Evolutionary conservation across 1,139 yeast species (phyloP), one percentile per base, ranked within the genome.

Genomic region (Suhomyces maxii): DNA sequence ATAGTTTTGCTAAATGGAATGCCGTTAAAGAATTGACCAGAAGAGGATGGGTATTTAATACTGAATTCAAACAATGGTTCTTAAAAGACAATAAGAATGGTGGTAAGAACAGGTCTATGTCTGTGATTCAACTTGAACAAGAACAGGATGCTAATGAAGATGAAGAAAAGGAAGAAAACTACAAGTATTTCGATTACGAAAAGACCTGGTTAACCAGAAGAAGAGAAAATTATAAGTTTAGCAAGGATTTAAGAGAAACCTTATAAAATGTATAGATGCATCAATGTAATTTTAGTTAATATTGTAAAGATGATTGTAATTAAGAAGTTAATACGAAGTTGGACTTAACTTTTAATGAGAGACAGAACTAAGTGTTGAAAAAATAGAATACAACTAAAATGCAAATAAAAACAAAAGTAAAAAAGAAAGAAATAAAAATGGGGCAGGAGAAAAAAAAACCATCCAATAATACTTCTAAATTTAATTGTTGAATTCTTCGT

Each of bases 31-130:
- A 93, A 67, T 76, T 93, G 51, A 77, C 82, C 49, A 77, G 76
- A 52, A 80, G 97, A 59, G 90, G 95, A 32, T 93, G 99, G 99
- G 71, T 83, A 44, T 95, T 84, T 70, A 90, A 91, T 66, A 81
- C 77, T 48, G 80, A 81, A 43, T 79, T 84, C 50, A 78, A 84
- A 54, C 90, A 90, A 49, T 95, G 99, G 99, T 89, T 86, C 50
- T 56, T 69, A 52, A 84, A 57, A 76, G 84, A 60, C 80, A 81
- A 59, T 76, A 64, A 56, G 57, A 52, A 48, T n/a, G 58, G 57
- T 3, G 50, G 53, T 31, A 59, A 59, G 55, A 55, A 77, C 55
- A 83, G 85, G 68, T 68, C 76, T 37, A 64, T 73, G 50, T 69
- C 75, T 34, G 61, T 62, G 53, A 58, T 63, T 42, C 65, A 63